Conservation (phyloP, 2,329 filamentous ascomycete species). For the Parastagonospora nodorum region DNA sequence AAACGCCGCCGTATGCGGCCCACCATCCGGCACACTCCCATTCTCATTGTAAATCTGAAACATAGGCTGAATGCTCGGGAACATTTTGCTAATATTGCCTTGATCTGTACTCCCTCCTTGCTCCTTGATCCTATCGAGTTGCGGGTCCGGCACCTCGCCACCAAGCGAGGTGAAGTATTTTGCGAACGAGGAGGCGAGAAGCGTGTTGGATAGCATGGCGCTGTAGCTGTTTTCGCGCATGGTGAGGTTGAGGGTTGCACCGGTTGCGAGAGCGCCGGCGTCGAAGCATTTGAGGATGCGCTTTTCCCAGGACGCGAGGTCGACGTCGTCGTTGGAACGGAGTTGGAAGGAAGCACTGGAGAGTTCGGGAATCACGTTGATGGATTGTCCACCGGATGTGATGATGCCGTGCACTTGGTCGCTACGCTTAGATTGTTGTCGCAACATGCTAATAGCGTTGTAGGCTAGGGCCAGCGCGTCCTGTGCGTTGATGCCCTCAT, state of each 20-base stretch:
- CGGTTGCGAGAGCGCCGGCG: slow-evolving; percentile 13
- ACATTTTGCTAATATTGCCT: slow-evolving; percentile 21
- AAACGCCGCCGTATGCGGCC: slow-evolving; percentile 19
- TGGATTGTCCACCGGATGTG: slow-evolving; percentile 8
- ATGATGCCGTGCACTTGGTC: slow-evolving; percentile 25
- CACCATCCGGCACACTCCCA: slow-evolving; percentile 10
- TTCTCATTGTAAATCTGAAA: slow-evolving; percentile 21
- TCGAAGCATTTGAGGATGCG: slow-evolving; percentile 18
- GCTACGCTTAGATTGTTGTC: slow-evolving; percentile 16
- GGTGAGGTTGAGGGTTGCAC: slow-evolving; percentile 15
- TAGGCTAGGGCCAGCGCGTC: slow-evolving; percentile 23
- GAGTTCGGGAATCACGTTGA: slow-evolving; percentile 15
- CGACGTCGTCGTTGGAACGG: slow-evolving; percentile 12
- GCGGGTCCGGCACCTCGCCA: slow-evolving; percentile 6
- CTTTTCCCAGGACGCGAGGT: slow-evolving; percentile 6
- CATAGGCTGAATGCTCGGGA: slow-evolving; percentile 18
- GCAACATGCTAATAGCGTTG: slow-evolving; percentile 14
- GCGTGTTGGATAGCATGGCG: slow-evolving; percentile 13
- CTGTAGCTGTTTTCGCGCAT: slow-evolving; percentile 16
- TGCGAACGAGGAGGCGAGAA: slow-evolving; percentile 12
- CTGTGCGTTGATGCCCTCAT: slow-evolving; percentile 31
- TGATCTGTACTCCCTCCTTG: slow-evolving; percentile 17
- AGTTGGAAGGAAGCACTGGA: slow-evolving; percentile 12
- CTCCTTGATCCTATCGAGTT: slow-evolving; percentile 6
- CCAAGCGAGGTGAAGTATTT: slow-evolving; percentile 6